Base-by-base conservation (phyloP, 2,329 filamentous ascomycete genomes). In the Pseudogymnoascus sp. region DNA sequence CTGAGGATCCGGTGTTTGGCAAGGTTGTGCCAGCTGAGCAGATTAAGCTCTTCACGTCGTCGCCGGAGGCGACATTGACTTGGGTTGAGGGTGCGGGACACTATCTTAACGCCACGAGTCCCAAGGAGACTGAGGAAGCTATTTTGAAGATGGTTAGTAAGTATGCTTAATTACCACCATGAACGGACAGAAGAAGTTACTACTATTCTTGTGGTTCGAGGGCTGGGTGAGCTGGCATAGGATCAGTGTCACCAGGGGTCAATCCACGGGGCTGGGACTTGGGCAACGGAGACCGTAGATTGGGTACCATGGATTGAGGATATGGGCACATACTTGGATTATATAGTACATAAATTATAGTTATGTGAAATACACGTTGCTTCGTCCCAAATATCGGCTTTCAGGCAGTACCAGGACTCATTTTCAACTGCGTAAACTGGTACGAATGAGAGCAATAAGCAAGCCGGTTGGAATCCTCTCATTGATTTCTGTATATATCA, bases 21-120 rank as follows among this genome's bases (percentile, higher is more conserved):
- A 70, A 71, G 1, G 69, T 65, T 2, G 69, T 80, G 17, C 76
- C 79, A 0, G 66, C 70, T 9, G 79, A 82, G 68, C 79, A 83
- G 29, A 81, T 83, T 65, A 77, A 81, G 70, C 70, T 81, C 7
- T 83, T 83, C 66, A 80, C 76, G 0, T 73, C 73, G 0, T 76
- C 80, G 2, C 73, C 74, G 7, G 77, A 80, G 65, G 76, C 77
- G 5, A 79, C 75, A 5, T 65, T 83, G 29, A 74, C 73, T 0
- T 70, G 78, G 59, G 68, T 83, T 1, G 75, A 80, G 46, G 77
- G 75, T 0, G 81, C 77, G 1, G 74, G 75, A 1, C 81, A 83
- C 67, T 82, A 81, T 65, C 68, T 83, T 60, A 82, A 76, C 63
- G 78, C 78, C 0, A 80, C 80, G 2, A 79, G 75, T 67, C 79